Evolutionary conservation across 768 basidiomycete genomes (phyloP).

Genomic region (Suillus decipiens): DNA sequence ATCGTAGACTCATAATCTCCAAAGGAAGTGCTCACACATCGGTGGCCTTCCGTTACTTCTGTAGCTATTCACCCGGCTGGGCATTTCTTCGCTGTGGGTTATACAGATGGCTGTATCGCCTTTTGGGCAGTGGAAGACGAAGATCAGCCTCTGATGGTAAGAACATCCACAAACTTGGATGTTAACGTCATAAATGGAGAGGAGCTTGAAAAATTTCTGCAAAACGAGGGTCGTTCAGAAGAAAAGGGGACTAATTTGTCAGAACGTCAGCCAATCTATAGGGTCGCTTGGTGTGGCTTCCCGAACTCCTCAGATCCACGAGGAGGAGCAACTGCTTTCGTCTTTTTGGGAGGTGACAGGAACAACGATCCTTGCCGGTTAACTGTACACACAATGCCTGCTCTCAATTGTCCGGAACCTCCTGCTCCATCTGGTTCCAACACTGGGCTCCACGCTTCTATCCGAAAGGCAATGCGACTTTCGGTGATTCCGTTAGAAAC

Average conservation of each 20-base stretch:
- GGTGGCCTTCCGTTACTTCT: conserved; percentile 69
- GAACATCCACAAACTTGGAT: conserved; percentile 62
- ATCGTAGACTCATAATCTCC: conserved; percentile 3
- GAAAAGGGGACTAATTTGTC: conserved; percentile 17
- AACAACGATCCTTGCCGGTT: conserved; percentile 57
- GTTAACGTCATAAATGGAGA: conserved; percentile 56
- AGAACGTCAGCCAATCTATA: conserved; percentile 78
- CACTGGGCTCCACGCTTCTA: conserved; percentile 36
- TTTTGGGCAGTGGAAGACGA: conserved; percentile 85
- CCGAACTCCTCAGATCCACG: conserved; percentile 63
- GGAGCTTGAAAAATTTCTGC: conserved; percentile 42
- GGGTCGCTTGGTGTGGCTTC: conserved; percentile 82
- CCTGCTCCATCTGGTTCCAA: conserved; percentile 33
- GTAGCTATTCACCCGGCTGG: conserved; percentile 73
- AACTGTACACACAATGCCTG: conserved; percentile 67
- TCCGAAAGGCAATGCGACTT: conserved; percentile 64
- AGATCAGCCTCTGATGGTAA: conserved; percentile 70
- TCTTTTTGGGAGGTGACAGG: conserved; percentile 77
- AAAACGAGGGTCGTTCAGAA: conserved; percentile 20
- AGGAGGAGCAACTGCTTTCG: conserved; percentile 71
- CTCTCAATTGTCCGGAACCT: conserved; percentile 56
- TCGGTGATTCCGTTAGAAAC: conserved; percentile 51
- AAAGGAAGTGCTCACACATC: conserved; percentile 69
- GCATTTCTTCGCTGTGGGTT: conserved; percentile 77
- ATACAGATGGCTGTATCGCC: conserved; percentile 79